Evolutionary conservation across 2,329 filamentous ascomycete species (phyloP), one percentile per base, ranked within the genome.

Genomic region (Colletotrichum neosansevieriae): DNA sequence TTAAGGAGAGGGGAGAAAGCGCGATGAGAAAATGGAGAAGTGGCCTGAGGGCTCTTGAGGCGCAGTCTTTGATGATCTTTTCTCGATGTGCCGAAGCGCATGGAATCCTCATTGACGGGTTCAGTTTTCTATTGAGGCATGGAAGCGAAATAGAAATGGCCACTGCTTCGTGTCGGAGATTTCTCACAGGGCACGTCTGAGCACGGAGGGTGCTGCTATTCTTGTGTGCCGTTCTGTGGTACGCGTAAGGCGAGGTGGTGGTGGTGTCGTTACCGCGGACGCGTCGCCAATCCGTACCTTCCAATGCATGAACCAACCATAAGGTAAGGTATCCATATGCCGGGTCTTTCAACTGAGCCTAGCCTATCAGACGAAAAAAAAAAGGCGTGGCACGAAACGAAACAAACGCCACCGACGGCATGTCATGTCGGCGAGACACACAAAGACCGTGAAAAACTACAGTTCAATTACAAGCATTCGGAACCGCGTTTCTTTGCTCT

Each of bases 331-430:
- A 19, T 11, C 38, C 17, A 47, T 19, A 49, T 29, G 50, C 29
- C 40, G 53, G 53, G 32, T 56, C 17, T n/a, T 42, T 34, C 10
- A 42, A 49, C 57, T 29, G 44, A 36, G 57, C 45, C 29, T 60
- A 36, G 57, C 45, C 29, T 60, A 61, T 61, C 47, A 47, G 47
- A 58, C 63, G 63, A 58, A 42, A n/a, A 54, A n/a, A 54, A 38
- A 7, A 53, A 44, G 57, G 17, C 44, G 53, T 50, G 47, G 40
- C 63, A 62, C 49, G 63, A 47, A 62, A 56, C 63, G 63, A 66
- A 49, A 49, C 58, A 65, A 24, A 56, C 36, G 59, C 59, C 59
- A 54, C 50, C 17, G 40, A 40, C 53, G 29, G 38, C n/a, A 44
- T 42, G 17, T 15, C 40, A 15, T 29, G 6, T 7, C 6, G 29